Conservation (phyloP, 2,329 filamentous ascomycete species). For the Mycosphaerella arachidis region DNA sequence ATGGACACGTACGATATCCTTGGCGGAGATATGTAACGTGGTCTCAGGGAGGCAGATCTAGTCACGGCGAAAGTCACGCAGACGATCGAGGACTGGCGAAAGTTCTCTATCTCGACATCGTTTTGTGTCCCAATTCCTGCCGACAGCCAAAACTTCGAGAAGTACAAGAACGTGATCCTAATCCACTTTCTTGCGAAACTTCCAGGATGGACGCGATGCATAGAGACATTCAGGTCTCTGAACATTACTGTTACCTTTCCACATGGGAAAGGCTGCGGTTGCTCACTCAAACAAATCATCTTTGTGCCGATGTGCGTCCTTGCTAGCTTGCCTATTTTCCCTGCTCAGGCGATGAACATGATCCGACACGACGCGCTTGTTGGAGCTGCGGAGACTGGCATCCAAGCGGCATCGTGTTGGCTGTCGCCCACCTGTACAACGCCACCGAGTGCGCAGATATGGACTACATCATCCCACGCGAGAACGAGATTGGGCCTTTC, state of each 20-base stretch:
- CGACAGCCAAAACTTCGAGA: too few relatives aligned
- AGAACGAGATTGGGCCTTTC: neutral
- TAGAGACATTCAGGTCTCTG: too few relatives aligned
- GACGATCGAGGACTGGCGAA: too few relatives aligned
- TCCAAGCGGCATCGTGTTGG: neutral
- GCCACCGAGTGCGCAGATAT: constrained; percentile 3
- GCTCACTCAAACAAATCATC: neutral
- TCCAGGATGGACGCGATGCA: too few relatives aligned
- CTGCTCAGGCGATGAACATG: neutral
- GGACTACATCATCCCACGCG: neutral
- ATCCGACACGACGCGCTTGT: neutral
- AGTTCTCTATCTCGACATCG: too few relatives aligned
- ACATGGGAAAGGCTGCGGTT: neutral
- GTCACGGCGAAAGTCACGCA: neutral
- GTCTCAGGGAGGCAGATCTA: neutral
- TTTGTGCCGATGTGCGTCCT: neutral
- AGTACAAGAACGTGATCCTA: too few relatives aligned
- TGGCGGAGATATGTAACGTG: neutral
- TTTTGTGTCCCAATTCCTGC: too few relatives aligned
- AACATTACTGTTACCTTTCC: too few relatives aligned
- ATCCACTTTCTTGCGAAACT: too few relatives aligned
- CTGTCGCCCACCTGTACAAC: neutral
- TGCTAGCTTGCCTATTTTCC: neutral
- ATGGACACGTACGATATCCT: neutral
- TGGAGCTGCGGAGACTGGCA: neutral